A percentile compares a stretch with the other conserved stretches of the same genome.
Conservation (phyloP, 2,329 filamentous ascomycete genomes). For the Xylaria sp. region DNA sequence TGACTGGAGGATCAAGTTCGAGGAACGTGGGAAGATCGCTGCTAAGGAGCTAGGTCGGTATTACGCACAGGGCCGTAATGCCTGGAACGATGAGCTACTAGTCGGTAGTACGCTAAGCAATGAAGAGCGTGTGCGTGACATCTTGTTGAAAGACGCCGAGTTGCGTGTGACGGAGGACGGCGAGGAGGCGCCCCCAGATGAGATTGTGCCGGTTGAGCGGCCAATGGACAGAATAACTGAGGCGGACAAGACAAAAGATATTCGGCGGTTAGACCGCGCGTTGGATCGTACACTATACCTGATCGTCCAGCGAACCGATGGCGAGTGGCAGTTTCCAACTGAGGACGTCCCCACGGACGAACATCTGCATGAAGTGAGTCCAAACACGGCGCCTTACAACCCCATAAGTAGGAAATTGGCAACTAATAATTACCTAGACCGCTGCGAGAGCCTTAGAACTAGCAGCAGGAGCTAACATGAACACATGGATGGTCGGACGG, state of each 20-base stretch:
- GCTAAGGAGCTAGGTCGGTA: slow-evolving; percentile 88
- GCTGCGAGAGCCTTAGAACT: slow-evolving; percentile 81
- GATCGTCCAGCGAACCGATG: slow-evolving; percentile 77
- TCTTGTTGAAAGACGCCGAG: slow-evolving; percentile 80
- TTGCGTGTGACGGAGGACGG: slow-evolving; percentile 67
- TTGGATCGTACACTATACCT: slow-evolving; percentile 88
- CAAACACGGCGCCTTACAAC: neutral
- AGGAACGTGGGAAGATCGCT: slow-evolving; percentile 75
- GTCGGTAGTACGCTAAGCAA: slow-evolving; percentile 76
- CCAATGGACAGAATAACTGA: slow-evolving; percentile 77
- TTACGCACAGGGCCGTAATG: slow-evolving; percentile 72
- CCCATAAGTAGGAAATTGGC: neutral
- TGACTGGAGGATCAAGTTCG: slow-evolving; percentile 90
- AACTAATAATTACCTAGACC: slow-evolving; percentile 64
- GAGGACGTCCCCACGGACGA: slow-evolving; percentile 75
- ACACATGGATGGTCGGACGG: slow-evolving; percentile 96
- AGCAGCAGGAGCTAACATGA: slow-evolving; percentile 92
- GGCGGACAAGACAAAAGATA: slow-evolving; percentile 80
- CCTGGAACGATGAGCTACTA: slow-evolving; percentile 92
- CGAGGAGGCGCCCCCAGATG: slow-evolving; percentile 65
- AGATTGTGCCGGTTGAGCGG: slow-evolving; percentile 74
- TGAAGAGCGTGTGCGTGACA: slow-evolving; percentile 72
- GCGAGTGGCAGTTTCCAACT: slow-evolving; percentile 83
- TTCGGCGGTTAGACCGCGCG: slow-evolving; percentile 79
- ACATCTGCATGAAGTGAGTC: slow-evolving; percentile 82